Conservation (phyloP, 2,329 filamentous ascomycete species). For the Ophiosphaerella narmari region DNA sequence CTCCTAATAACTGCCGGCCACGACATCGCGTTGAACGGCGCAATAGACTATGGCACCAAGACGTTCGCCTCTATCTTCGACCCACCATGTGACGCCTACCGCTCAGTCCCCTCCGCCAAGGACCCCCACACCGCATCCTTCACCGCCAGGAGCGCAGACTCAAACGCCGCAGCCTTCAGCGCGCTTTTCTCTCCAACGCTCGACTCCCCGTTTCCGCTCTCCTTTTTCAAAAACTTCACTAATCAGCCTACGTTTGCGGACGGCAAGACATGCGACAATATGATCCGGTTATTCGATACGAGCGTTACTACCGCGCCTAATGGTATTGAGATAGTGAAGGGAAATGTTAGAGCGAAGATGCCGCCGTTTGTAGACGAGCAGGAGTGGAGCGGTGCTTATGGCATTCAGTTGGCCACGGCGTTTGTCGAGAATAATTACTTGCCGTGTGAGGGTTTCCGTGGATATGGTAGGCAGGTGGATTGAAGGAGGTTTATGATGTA, state of each 20-base stretch:
- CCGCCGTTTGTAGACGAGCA: slow-evolving; percentile 37
- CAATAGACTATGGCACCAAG: slow-evolving; percentile 53
- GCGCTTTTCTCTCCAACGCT: slow-evolving; percentile 18
- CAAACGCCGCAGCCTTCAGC: slow-evolving; percentile 23
- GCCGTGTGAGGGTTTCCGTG: slow-evolving; percentile 36
- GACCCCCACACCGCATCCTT: slow-evolving; percentile 27
- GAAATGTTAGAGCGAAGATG: slow-evolving; percentile 35
- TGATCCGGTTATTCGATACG: slow-evolving; percentile 54
- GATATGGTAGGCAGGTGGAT: slow-evolving; percentile 18
- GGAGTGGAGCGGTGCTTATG: slow-evolving; percentile 38
- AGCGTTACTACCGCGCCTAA: slow-evolving; percentile 44
- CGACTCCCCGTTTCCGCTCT: slow-evolving; percentile 44
- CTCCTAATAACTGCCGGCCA: slow-evolving; percentile 55
- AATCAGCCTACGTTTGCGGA: slow-evolving; percentile 59
- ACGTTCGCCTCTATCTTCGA: slow-evolving; percentile 52
- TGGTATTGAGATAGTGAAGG: slow-evolving; percentile 40
- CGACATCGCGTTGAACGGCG: slow-evolving; percentile 51
- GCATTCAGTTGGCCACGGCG: slow-evolving; percentile 44
- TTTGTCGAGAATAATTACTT: slow-evolving; percentile 50
- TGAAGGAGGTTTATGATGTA: too few species aligned
- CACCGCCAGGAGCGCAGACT: slow-evolving; percentile 17
- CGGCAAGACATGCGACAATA: slow-evolving; percentile 50
- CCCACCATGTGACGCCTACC: slow-evolving; percentile 58
- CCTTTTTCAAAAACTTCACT: slow-evolving; percentile 57
- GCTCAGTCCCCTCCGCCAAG: slow-evolving; percentile 24